These are phyloP conservation scores for Otatea glauca DNA, from an alignment of 176 grass and related monocot species.

Conservation along the genomic window DNA sequence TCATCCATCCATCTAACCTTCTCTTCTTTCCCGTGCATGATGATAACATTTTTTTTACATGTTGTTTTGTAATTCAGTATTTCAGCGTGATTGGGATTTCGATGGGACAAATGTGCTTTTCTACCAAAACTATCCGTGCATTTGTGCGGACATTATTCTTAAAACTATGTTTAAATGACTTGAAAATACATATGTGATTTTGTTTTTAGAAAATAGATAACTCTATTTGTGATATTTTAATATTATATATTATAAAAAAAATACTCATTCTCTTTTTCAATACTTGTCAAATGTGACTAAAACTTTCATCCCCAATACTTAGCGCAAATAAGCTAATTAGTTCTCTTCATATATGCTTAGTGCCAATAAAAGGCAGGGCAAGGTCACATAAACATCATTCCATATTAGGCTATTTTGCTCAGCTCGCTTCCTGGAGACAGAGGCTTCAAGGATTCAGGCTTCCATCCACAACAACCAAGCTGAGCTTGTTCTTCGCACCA, in stretches of 20 bases:
- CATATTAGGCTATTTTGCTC: constrained; percentile 23
- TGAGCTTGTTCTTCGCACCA: constrained; percentile 4
- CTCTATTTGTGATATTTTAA: no score
- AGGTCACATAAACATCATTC: constrained; percentile 13
- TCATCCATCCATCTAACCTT: not conserved
- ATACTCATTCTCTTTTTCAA: no score
- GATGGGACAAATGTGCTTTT: not conserved
- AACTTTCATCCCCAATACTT: not conserved
- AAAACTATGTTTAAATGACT: no score
- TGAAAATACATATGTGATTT: no score
- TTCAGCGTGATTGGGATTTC: not conserved
- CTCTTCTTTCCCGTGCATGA: not conserved
- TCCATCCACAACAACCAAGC: constrained; percentile 1
- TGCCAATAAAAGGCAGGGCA: constrained; percentile 23
- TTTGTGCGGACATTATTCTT: no score
- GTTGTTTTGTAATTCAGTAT: not conserved
- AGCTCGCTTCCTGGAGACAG: not conserved
- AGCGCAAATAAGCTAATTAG: constrained; percentile 16
- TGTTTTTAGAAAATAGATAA: no score
- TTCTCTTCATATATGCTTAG: not conserved
- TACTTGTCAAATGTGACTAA: no score
- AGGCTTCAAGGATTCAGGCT: constrained; percentile 16
- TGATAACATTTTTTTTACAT: not conserved
- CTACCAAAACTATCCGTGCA: not conserved
- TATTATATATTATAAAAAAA: no score